Evolutionary conservation across 208 protist genomes (phyloP), one percentile per base, ranked within the genome.

Genomic region (Trypanosoma theileri): DNA sequence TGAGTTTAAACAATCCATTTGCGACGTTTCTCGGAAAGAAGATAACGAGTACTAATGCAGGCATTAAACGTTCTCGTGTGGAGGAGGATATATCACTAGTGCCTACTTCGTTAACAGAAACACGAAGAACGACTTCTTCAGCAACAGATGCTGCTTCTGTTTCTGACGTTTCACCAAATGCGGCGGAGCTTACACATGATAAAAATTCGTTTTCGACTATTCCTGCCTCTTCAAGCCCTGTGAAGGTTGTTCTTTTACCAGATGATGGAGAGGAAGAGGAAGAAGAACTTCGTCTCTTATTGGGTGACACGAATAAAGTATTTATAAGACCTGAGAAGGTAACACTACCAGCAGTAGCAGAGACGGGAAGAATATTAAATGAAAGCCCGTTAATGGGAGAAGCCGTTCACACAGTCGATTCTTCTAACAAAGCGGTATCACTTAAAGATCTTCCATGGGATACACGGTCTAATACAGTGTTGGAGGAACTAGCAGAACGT

Each of bases 271-370:
- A 85, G 24, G 84, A 85, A 12, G 79, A 85, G 8, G 90, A 95
- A 13, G 86, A 91, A 41, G 90, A 95, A 35, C 77, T 95, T 22
- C 73, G 83, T 0, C 63, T 95, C 46, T 80, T 95, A 35, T 73
- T 95, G 0, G 90, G 87, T 6, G 77, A 31, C 41, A 24, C 12
- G 1, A 13, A 48, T n/a, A 64, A 46, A 7, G 58, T 48, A 0
- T 45, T 28, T 65, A 46, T 57, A 22, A 54, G 35, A 11, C 57
- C 75, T 40, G 67, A 84, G 26, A 65, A 82, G 66, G 88, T 79
- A n/a, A 63, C 69, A 41, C 57, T 77, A 26, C 1, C 21, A 59
- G 12, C 26, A 42, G 73, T 22, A 64, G 65, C 50, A 22, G 80
- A 85, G 24, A 77, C 67, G 24, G 53, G 12, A 53, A 53, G 12